A percentile compares a stretch with the other conserved stretches of the same genome.
These are phyloP conservation scores for Quercus alba DNA, from an alignment of 306 rosid species.

Conservation along the genomic window DNA sequence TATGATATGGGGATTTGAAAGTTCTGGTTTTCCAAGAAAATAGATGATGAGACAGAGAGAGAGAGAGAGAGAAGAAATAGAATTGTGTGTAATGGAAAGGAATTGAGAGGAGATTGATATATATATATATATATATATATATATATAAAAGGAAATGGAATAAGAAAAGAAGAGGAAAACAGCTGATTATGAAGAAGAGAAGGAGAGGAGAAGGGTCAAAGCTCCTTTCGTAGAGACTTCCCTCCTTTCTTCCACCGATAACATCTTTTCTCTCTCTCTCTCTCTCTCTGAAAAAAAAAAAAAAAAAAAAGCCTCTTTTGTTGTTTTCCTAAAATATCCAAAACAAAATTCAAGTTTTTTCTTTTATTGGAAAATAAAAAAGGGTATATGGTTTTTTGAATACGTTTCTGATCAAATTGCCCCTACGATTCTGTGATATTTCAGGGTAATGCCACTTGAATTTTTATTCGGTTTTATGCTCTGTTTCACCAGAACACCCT, in stretches of 20 bases:
- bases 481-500: no score
- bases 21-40: neutral
- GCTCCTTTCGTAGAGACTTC: slow-evolving; percentile 31
- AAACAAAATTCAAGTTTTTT: neutral
- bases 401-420: neutral
- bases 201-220: neutral
- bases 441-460: neutral
- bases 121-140: no score
- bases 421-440: neutral
- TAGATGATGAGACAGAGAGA: neutral
- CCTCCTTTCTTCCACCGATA: neutral
- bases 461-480: neutral
- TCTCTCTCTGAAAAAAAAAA: neutral
- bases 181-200: neutral
- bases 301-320: neutral
- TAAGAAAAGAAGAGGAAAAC: slow-evolving; percentile 19
- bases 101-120: no score
- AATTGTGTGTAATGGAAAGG: no score
- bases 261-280: neutral
- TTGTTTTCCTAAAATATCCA: slow-evolving; percentile 20
- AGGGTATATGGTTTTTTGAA: neutral
- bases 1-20: neutral
- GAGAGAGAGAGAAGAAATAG: neutral
- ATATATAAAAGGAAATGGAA: neutral
- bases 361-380: neutral